Conservation (phyloP, 495 filamentous ascomycete genomes). For the Tuber indicum region DNA sequence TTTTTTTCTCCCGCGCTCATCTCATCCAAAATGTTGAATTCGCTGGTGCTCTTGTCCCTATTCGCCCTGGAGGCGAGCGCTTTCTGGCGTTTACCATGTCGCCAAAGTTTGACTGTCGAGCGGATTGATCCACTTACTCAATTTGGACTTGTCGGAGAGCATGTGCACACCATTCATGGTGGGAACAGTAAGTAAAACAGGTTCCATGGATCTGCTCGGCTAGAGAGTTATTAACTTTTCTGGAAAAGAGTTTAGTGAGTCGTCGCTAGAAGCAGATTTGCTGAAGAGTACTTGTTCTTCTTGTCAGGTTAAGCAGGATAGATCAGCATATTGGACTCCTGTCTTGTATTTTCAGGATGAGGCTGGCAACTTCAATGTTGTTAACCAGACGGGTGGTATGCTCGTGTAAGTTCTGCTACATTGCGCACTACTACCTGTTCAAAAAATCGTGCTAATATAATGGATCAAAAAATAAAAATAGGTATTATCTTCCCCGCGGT, state of each 20-base stretch:
- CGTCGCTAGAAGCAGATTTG: slow-evolving; percentile 50
- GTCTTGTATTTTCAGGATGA: slow-evolving; percentile 57
- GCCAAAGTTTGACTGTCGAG: slow-evolving; percentile 46
- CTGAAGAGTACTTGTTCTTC: slow-evolving; percentile 55
- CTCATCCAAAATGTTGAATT: slow-evolving; percentile 17
- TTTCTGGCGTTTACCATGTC: slow-evolving; percentile 87
- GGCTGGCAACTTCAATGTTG: slow-evolving; percentile 40
- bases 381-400: slow-evolving; percentile 57
- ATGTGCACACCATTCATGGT: slow-evolving; percentile 70
- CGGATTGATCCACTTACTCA: slow-evolving; percentile 66
- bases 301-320: slow-evolving; percentile 58
- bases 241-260: slow-evolving; percentile 47
- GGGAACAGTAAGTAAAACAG: slow-evolving; percentile 47
- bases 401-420: slow-evolving; percentile 49
- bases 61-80: slow-evolving; percentile 47
- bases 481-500: slow-evolving; percentile 61
- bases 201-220: not conserved
- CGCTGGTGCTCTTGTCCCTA: slow-evolving; percentile 25
- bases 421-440: not conserved
- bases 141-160: slow-evolving; percentile 53
- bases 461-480: not conserved
- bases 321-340: slow-evolving; percentile 65
- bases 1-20: not conserved
- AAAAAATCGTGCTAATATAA: not conserved
- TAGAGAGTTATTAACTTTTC: slow-evolving; percentile 7